These are phyloP conservation scores for Haematococcus lacustris DNA, from an alignment of 139 green algal genomes.

Conservation along the genomic window DNA sequence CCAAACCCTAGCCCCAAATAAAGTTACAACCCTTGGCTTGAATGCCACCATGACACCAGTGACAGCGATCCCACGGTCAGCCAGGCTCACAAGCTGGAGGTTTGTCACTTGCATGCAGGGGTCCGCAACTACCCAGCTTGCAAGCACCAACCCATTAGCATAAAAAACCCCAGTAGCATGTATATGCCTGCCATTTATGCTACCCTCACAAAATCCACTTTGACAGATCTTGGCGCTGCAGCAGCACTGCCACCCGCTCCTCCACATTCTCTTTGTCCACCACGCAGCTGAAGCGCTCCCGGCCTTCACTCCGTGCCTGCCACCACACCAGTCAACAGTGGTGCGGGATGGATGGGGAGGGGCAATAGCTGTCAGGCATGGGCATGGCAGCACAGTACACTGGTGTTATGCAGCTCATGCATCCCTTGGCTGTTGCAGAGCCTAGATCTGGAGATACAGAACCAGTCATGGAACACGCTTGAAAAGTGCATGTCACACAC, in stretches of 20 bases:
- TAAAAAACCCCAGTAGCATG: too few relatives aligned
- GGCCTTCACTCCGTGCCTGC: neutral
- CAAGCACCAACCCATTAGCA: too few relatives aligned
- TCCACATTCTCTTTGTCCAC: slow-evolving; percentile 7
- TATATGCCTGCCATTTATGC: too few relatives aligned
- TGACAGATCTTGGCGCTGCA: slow-evolving; percentile 7
- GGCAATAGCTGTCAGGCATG: neutral
- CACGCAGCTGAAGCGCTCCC: neutral
- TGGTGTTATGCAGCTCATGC: neutral
- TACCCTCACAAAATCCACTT: slow-evolving; percentile 7
- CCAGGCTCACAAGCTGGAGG: too few relatives aligned
- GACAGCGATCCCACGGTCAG: too few relatives aligned
- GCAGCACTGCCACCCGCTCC: slow-evolving; percentile 5
- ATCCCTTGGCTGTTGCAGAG: neutral
- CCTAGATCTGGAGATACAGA: too few relatives aligned
- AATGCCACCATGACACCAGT: neutral
- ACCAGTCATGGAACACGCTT: too few relatives aligned
- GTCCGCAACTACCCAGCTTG: too few relatives aligned
- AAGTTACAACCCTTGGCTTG: neutral
- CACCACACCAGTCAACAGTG: neutral
- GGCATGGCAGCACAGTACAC: neutral
- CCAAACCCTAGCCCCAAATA: too few relatives aligned
- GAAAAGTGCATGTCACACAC: too few relatives aligned
- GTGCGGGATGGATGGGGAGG: neutral
- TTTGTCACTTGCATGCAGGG: too few relatives aligned